Base-by-base conservation (phyloP, 177 flowering plant species). In the Vitis hybrid region DNA sequence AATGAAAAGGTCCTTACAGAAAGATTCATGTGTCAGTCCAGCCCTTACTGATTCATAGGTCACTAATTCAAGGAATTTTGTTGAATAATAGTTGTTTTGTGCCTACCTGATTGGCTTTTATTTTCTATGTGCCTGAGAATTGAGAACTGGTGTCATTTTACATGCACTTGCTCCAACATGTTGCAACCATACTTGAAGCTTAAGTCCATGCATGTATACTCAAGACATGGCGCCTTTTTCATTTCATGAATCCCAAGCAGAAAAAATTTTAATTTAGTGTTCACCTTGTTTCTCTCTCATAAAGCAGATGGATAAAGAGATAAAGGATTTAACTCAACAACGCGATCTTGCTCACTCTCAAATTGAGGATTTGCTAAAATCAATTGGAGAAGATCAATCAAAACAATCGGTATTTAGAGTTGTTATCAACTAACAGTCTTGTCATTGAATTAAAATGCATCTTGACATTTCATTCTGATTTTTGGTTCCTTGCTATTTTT, bases 331-430 rank as follows among this genome's bases (percentile, higher is more conserved):
- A 67, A 85, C 77, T 18, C 56, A 50, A 67, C 87, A 88, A 67
- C 85, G 88, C 7, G 89, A 88, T 70, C 70, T 71, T 60, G 90
- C 89, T 74, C 84, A 80, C 65, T 84, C 83, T 23, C 85, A 68
- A 54, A 23, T 83, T 49, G 74, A 84, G 65, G 77, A 77, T 62
- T 65, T 88, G 72, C 68, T 85, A 7, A 75, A 52, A 13, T 70
- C 86, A 60, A 70, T 59, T 55, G 76, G 76, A 60, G 73, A 70
- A 18, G 65, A 68, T 63, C 79, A 55, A 21, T 70, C 81, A 61
- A 17, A 26, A 62, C 23, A 55, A 65, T 23, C 50, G 74, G 83
- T 76, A 80, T 32, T 64, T 63, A 39, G 21, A 21, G 12, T 64
- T 11, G 2, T 56, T 23, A 18, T 56, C 1, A 39, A 26, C 21